These are phyloP conservation scores for Rhizopus sp. DNA, from an alignment of 371 early-diverging fungal genomes.

Conservation along the genomic window DNA sequence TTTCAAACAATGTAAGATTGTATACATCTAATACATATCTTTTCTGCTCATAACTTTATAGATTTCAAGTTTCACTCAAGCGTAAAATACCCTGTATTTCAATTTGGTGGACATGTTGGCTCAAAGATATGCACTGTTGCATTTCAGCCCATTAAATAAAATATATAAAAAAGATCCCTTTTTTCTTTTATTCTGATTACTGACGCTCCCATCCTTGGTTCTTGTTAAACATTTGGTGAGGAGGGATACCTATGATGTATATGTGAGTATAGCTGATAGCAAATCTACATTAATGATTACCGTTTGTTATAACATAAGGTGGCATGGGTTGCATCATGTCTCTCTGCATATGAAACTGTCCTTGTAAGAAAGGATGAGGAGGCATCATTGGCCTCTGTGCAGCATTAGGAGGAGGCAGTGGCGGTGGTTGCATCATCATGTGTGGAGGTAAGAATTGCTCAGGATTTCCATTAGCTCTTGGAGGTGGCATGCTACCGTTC, in stretches of 20 bases:
- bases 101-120: conserved; percentile 86
- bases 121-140: conserved; percentile 85
- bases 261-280: background rate
- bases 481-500: conserved; percentile 7
- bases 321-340: conserved; percentile 33
- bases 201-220: conserved; percentile 46
- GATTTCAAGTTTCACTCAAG: conserved; percentile 69
- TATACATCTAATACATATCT: background rate
- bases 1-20: conserved; percentile 58
- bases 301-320: conserved; percentile 41
- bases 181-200: conserved; percentile 1
- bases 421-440: conserved; percentile 25
- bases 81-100: conserved; percentile 81
- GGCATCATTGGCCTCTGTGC: conserved; percentile 36
- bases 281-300: conserved; percentile 14
- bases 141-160: conserved; percentile 37
- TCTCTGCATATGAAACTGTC: conserved; percentile 26
- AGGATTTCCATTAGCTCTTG: conserved; percentile 14
- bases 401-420: conserved; percentile 12
- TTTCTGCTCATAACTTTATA: conserved; percentile 17
- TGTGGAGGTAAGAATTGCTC: conserved; percentile 34
- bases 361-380: conserved; percentile 23
- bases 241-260: conserved; percentile 26
- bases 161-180: background rate
- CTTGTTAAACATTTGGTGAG: conserved; percentile 41